These are phyloP conservation scores for Adansonia gregorii DNA, from an alignment of 441 rosid genomes.

Conservation along the genomic window DNA sequence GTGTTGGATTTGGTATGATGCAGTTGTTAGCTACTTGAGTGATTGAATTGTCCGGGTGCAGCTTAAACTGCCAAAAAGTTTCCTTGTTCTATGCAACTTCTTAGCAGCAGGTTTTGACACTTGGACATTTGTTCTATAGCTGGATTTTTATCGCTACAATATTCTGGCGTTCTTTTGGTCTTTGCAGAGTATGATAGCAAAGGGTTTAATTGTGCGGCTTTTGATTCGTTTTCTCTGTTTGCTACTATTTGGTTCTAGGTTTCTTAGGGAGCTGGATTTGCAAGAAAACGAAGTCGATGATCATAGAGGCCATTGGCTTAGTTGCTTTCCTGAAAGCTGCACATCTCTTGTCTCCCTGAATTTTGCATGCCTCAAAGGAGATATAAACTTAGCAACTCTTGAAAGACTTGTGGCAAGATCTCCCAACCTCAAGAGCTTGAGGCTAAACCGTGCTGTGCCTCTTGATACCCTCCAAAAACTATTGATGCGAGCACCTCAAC, in stretches of 20 bases:
- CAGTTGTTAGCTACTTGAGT: slow-evolving; percentile 13
- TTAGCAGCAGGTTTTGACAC: background rate
- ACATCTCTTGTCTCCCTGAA: slow-evolving; percentile 81
- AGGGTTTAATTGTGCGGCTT: background rate
- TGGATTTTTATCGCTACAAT: too few species aligned
- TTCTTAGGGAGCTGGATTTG: slow-evolving; percentile 84
- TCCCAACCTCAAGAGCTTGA: slow-evolving; percentile 78
- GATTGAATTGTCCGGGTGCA: background rate
- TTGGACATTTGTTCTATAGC: too few species aligned
- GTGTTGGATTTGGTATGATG: background rate
- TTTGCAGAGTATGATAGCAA: background rate
- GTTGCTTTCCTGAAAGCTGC: slow-evolving; percentile 73
- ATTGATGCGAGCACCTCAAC: slow-evolving; percentile 65
- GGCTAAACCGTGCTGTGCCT: slow-evolving; percentile 76
- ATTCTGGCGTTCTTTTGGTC: too few species aligned
- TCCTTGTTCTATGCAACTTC: background rate
- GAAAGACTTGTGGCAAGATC: slow-evolving; percentile 91
- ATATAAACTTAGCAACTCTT: slow-evolving; percentile 71
- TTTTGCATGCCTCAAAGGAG: slow-evolving; percentile 94
- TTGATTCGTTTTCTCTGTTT: background rate
- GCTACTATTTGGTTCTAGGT: slow-evolving; percentile 43
- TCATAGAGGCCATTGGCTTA: slow-evolving; percentile 86
- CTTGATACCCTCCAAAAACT: slow-evolving; percentile 65
- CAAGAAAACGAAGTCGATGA: slow-evolving; percentile 94
- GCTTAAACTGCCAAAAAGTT: background rate